phyloP scores from a whole-genome alignment of 164 flowering plant genomes.

The Houttuynia cordata region DNA sequence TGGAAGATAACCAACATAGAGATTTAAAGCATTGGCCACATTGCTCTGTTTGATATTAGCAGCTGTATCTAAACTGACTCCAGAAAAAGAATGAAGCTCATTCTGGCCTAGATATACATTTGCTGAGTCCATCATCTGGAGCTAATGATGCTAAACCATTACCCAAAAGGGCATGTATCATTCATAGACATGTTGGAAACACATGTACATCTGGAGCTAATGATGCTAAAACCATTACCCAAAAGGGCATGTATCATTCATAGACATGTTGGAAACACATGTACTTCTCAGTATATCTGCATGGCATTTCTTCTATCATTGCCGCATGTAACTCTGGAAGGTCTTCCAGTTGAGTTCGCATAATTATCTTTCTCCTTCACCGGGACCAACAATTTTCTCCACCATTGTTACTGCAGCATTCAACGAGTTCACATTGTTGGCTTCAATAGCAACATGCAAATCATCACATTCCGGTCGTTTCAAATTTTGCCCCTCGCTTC shows the following conservation, averaged over 20 bases:
- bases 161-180: conserved; percentile 3
- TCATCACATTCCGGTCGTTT: conserved; percentile 24
- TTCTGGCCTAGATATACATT: background rate
- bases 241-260: conserved; percentile 1
- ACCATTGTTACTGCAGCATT: conserved; percentile 32
- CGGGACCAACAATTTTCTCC: conserved; percentile 34
- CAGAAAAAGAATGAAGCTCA: conserved; percentile 7
- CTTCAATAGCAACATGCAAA: conserved; percentile 37
- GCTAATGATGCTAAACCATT: background rate
- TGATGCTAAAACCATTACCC: no score
- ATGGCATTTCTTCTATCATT: background rate
- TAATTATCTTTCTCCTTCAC: conserved; percentile 17
- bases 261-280: conserved; percentile 13
- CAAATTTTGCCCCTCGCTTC: conserved; percentile 6
- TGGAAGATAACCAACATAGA: conserved; percentile 31
- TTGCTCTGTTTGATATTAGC: conserved; percentile 9
- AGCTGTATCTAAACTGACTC: conserved; percentile 9
- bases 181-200: conserved; percentile 7
- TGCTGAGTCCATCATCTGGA: background rate
- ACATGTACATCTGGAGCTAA: conserved; percentile 14
- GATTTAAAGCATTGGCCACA: conserved; percentile 13
- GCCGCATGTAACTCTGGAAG: conserved; percentile 20
- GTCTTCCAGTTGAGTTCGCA: conserved; percentile 21
- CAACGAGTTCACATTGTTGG: conserved; percentile 25
- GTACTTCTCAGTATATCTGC: background rate